Conservation (phyloP, 2,329 filamentous ascomycete genomes). For the Didymella arachidicola region DNA sequence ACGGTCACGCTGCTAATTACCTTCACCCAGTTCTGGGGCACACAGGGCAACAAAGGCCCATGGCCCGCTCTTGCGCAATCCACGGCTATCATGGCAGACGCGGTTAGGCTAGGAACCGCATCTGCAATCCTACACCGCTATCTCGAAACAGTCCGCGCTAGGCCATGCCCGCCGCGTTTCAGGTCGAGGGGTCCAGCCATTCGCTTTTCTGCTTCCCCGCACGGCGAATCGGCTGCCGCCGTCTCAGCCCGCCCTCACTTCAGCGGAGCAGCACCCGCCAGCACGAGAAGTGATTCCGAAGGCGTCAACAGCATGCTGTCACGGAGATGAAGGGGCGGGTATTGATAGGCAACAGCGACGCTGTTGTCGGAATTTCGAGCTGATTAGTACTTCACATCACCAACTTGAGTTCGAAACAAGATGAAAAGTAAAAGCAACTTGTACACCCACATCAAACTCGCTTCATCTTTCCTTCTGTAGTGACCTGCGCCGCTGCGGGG, state of each 20-base stretch:
- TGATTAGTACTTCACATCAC: background rate
- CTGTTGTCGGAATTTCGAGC: background rate
- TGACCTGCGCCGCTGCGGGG: constrained; percentile 8
- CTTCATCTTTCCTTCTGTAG: constrained; percentile 1
- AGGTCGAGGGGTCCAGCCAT: constrained; percentile 21
- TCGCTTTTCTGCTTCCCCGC: constrained; percentile 19
- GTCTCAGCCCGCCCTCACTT: constrained; percentile 15
- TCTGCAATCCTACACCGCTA: constrained; percentile 25
- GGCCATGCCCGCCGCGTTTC: constrained; percentile 16
- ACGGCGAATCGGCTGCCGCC: constrained; percentile 21
- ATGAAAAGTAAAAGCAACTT: background rate
- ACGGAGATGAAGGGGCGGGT: background rate
- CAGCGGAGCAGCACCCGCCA: constrained; percentile 13
- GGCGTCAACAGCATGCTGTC: background rate
- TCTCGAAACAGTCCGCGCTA: constrained; percentile 21
- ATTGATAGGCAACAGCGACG: constrained; percentile 1
- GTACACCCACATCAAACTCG: constrained; percentile 10
- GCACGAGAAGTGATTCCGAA: constrained; percentile 20
- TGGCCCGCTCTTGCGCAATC: constrained; percentile 24
- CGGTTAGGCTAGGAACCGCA: constrained; percentile 32
- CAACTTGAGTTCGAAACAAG: background rate
- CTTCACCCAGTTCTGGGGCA: constrained; percentile 1
- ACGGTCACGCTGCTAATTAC: background rate
- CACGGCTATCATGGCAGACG: constrained; percentile 24
- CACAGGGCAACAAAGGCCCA: constrained; percentile 11